phyloP scores from a whole-genome alignment of 192 early-diverging fungal species.

The Diversispora epigaea region DNA sequence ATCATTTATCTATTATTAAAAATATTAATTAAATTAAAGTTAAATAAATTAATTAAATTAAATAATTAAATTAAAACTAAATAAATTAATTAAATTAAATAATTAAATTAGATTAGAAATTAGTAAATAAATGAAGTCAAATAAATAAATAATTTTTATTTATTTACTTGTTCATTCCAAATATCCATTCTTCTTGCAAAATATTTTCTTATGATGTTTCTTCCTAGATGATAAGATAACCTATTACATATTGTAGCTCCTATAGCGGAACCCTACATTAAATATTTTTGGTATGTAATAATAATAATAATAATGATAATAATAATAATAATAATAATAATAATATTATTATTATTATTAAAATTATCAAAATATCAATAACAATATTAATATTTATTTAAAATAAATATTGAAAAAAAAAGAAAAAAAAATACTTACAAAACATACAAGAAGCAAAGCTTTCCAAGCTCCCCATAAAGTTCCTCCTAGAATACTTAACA shows the following conservation, averaged over 20 bases:
- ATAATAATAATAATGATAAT: neutral
- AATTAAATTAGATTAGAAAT: neutral
- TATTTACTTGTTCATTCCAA: slow-evolving; percentile 50
- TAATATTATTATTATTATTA: neutral
- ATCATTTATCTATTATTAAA: slow-evolving; percentile 12
- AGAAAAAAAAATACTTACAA: slow-evolving; percentile 35
- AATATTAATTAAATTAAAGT: neutral
- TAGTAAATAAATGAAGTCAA: neutral
- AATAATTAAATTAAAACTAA: neutral
- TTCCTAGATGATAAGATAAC: slow-evolving; percentile 53
- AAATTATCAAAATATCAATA: too few species aligned
- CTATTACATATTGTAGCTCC: slow-evolving; percentile 52
- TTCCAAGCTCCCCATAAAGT: slow-evolving; percentile 56
- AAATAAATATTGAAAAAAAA: too few species aligned
- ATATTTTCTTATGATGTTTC: slow-evolving; percentile 48
- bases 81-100: neutral
- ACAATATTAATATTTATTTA: too few species aligned
- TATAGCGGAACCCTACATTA: slow-evolving; percentile 46
- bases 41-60: neutral
- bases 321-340: neutral
- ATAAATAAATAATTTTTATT: neutral
- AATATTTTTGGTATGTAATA: slow-evolving; percentile 1
- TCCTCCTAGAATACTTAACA: slow-evolving; percentile 58
- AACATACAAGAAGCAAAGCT: slow-evolving; percentile 44
- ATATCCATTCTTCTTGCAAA: slow-evolving; percentile 45